phyloP scores from a whole-genome alignment of 2,329 filamentous ascomycete genomes.

The Xylaria sp. region DNA sequence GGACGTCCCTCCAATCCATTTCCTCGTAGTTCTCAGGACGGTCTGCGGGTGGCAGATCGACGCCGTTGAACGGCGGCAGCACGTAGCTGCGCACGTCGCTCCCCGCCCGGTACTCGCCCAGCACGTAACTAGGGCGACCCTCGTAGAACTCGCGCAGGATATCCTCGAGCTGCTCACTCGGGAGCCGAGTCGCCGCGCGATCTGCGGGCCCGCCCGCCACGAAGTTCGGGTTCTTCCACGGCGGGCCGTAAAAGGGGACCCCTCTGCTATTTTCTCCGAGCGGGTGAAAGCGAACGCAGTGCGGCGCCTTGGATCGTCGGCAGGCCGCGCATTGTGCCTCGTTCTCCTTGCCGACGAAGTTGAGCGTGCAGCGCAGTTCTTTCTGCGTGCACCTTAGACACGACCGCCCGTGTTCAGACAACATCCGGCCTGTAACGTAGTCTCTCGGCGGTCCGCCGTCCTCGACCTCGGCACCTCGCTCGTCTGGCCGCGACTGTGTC shows the following conservation, averaged over 20 bases:
- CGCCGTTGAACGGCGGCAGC: conserved; percentile 40
- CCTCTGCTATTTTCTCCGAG: background rate
- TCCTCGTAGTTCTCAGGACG: conserved; percentile 26
- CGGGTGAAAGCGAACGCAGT: conserved; percentile 39
- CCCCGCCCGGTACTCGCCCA: conserved; percentile 29
- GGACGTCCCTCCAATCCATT: conserved; percentile 32
- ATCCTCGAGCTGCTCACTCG: conserved; percentile 29
- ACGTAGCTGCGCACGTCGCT: conserved; percentile 13
- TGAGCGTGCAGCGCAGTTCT: conserved; percentile 42
- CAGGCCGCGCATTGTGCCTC: conserved; percentile 41
- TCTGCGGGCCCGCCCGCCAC: conserved; percentile 20
- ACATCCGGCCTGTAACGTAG: conserved; percentile 34
- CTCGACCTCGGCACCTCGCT: background rate
- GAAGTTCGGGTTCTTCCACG: conserved; percentile 43
- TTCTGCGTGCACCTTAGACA: conserved; percentile 43
- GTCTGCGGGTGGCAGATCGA: conserved; percentile 13
- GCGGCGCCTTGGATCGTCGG: conserved; percentile 27
- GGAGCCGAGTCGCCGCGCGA: background rate
- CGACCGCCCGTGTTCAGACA: conserved; percentile 33
- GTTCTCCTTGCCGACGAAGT: conserved; percentile 33
- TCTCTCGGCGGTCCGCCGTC: conserved; percentile 24
- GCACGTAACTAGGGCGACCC: conserved; percentile 24
- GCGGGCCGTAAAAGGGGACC: conserved; percentile 31
- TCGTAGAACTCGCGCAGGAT: conserved; percentile 36
- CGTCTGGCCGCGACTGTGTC: background rate